These are phyloP conservation scores for Voacanga thouarsii DNA, from an alignment of 257 asterid species.

Conservation along the genomic window DNA sequence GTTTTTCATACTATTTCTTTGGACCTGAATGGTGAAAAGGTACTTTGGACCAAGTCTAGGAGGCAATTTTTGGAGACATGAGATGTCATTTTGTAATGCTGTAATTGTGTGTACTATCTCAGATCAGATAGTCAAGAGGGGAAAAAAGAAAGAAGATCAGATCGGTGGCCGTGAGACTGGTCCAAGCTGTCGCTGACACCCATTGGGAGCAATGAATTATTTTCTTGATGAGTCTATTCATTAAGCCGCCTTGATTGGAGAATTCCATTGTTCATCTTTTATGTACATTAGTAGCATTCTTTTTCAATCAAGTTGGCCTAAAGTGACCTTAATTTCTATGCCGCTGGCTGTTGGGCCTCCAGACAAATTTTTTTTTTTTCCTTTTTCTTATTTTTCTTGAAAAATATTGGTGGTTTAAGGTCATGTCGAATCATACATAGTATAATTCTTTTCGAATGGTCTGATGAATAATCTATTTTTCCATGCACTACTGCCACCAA, in stretches of 20 bases:
- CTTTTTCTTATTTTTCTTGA: not conserved
- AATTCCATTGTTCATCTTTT: not conserved
- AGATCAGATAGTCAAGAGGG: not conserved
- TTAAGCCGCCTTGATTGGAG: slow-evolving; percentile 1
- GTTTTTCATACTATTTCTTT: no score
- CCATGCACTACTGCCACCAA: not conserved
- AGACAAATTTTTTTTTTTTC: not conserved
- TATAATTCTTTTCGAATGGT: no score
- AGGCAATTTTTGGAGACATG: not conserved
- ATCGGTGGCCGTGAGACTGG: not conserved
- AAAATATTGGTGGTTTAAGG: no score
- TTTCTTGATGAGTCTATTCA: not conserved
- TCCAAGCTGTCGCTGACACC: slow-evolving; percentile 9
- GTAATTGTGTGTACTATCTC: not conserved
- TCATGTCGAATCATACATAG: not conserved
- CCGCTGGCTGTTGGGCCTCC: not conserved
- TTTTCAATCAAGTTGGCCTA: not conserved
- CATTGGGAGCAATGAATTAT: not conserved
- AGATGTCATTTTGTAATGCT: not conserved
- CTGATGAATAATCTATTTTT: no score
- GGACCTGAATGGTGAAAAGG: not conserved
- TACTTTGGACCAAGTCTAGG: not conserved
- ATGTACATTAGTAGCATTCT: not conserved
- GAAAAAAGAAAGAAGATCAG: not conserved
- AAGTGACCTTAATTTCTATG: not conserved